Evolutionary conservation across 345 rosid species (phyloP).

Genomic region (Eutrema japonicum): DNA sequence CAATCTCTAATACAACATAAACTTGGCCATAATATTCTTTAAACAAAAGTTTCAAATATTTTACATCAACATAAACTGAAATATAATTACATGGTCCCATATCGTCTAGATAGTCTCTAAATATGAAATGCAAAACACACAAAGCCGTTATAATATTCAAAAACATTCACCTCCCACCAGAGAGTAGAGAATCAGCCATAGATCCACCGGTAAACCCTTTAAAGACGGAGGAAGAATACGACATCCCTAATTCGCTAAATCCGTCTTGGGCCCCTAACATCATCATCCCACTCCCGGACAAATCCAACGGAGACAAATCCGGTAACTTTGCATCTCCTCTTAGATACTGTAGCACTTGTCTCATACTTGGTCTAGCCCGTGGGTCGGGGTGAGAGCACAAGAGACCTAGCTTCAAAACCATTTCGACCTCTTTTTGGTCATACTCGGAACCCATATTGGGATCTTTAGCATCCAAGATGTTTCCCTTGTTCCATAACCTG

Average conservation of each 20-base stretch:
- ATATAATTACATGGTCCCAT: slow-evolving; percentile 6
- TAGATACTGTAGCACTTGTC: slow-evolving; percentile 69
- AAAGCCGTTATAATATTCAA: not conserved
- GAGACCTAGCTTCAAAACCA: slow-evolving; percentile 69
- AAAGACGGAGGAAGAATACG: slow-evolving; percentile 48
- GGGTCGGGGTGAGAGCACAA: slow-evolving; percentile 69
- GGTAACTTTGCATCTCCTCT: slow-evolving; percentile 63
- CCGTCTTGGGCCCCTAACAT: slow-evolving; percentile 47
- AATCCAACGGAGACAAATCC: slow-evolving; percentile 44
- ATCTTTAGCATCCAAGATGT: slow-evolving; percentile 60
- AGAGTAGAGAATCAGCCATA: slow-evolving; percentile 57
- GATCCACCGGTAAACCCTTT: slow-evolving; percentile 45
- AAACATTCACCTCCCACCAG: slow-evolving; percentile 55
- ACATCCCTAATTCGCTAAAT: slow-evolving; percentile 49
- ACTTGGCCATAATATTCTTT: not conserved
- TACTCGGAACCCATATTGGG: slow-evolving; percentile 44
- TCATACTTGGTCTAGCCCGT: slow-evolving; percentile 66
- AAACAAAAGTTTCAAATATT: not conserved
- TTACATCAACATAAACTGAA: not conserved
- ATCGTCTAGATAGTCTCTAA: slow-evolving; percentile 11
- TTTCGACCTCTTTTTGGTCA: slow-evolving; percentile 53
- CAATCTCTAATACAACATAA: too few relatives aligned
- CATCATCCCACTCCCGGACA: slow-evolving; percentile 46
- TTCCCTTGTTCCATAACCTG: slow-evolving; percentile 57
- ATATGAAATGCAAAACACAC: slow-evolving; percentile 14